phyloP scores from a whole-genome alignment of 2,329 filamentous ascomycete genomes.

The Chaetothyriales sp. region DNA sequence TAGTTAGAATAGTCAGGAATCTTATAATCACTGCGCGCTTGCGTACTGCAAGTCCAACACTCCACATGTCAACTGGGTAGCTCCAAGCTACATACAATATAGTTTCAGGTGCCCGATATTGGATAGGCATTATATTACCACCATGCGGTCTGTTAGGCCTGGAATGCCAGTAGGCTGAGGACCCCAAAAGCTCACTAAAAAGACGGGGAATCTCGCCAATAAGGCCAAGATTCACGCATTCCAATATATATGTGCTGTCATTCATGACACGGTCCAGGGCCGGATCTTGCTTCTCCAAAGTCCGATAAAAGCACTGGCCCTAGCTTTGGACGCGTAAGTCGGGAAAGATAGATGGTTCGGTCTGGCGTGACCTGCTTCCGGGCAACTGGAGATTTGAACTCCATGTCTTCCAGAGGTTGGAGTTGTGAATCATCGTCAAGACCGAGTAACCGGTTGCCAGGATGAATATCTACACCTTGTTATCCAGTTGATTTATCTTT shows the following conservation, averaged over 20 bases:
- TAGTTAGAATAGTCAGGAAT: neutral
- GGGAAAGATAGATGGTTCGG: constrained; percentile 9
- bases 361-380: constrained; percentile 20
- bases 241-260: no score
- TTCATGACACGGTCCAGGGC: no score
- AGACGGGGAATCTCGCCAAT: no score
- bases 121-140: constrained; percentile 17
- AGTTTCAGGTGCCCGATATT: constrained; percentile 21
- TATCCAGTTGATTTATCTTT: constrained; percentile 15
- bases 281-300: constrained; percentile 18
- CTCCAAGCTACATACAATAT: constrained; percentile 20
- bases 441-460: constrained; percentile 21
- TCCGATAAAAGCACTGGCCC: constrained; percentile 19
- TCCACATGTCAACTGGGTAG: constrained; percentile 21
- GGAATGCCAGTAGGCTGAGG: no score
- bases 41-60: constrained; percentile 18
- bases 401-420: constrained; percentile 18
- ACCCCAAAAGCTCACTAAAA: no score
- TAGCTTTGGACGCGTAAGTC: neutral
- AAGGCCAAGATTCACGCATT: no score
- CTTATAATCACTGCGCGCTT: neutral
- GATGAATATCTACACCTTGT: constrained; percentile 4
- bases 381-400: constrained; percentile 11
- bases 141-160: no score
- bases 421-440: constrained; percentile 21